Evolutionary conservation across 139 green algal species (phyloP).

Genomic region (Tetradesmus lagerheimii): DNA sequence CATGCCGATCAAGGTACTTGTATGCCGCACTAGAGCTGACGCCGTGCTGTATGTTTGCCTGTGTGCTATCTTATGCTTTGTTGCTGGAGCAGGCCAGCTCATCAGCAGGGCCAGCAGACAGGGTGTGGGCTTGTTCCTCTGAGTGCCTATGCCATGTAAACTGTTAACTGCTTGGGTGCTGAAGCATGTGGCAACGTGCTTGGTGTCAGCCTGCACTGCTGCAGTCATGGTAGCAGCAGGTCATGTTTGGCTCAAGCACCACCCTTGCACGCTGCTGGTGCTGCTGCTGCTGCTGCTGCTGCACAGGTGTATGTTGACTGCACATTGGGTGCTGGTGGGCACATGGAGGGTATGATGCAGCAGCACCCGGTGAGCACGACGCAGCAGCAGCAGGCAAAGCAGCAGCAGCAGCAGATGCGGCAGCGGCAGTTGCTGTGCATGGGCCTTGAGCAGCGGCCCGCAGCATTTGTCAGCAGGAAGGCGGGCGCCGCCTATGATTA

Average conservation of each 20-base stretch:
- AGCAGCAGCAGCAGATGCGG: background rate
- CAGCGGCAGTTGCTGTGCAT: background rate
- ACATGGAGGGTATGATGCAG: slow-evolving; percentile 74
- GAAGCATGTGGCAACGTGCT: too few species aligned
- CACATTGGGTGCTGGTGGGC: slow-evolving; percentile 91
- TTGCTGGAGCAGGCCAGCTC: background rate
- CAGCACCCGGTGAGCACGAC: slow-evolving; percentile 72
- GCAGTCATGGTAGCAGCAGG: background rate
- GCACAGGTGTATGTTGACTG: slow-evolving; percentile 85
- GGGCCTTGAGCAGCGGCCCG: too few species aligned
- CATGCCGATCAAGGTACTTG: slow-evolving; percentile 46
- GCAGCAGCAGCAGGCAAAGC: slow-evolving; percentile 69
- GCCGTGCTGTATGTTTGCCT: background rate
- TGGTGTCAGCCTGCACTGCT: background rate
- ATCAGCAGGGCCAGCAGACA: too few species aligned
- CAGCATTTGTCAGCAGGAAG: too few species aligned
- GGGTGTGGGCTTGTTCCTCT: too few species aligned
- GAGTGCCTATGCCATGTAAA: too few species aligned
- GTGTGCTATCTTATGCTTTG: too few species aligned
- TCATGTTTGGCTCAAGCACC: background rate
- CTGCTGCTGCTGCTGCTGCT: slow-evolving; percentile 35
- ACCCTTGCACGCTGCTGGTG: background rate
- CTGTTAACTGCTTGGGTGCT: background rate
- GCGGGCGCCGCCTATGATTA: too few species aligned
- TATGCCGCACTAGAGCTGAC: background rate